These are phyloP conservation scores for Inga oerstediana DNA, from an alignment of 306 rosid genomes.

Conservation along the genomic window DNA sequence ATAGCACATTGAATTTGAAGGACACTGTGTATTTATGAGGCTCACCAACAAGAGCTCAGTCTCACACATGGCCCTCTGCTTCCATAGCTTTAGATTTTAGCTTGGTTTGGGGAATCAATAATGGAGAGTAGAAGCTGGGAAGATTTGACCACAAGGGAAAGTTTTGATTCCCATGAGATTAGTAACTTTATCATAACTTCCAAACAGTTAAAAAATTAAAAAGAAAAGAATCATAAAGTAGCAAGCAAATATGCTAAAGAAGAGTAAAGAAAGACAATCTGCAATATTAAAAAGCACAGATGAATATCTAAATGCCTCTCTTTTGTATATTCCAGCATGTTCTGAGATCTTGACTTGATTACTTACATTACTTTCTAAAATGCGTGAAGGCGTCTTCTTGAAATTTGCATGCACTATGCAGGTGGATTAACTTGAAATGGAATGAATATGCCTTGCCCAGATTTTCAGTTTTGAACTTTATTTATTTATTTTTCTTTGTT, in stretches of 20 bases:
- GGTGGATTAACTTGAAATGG: slow-evolving; percentile 20
- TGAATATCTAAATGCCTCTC: slow-evolving; percentile 31
- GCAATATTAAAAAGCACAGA: slow-evolving; percentile 17
- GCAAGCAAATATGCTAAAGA: slow-evolving; percentile 18
- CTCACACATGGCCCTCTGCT: slow-evolving; percentile 50
- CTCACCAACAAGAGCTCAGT: slow-evolving; percentile 46
- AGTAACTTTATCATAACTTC: slow-evolving; percentile 14
- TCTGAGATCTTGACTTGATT: neutral
- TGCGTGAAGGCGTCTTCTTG: slow-evolving; percentile 25
- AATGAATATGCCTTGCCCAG: slow-evolving; percentile 35
- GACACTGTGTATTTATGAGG: slow-evolving; percentile 50
- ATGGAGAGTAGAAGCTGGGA: slow-evolving; percentile 41
- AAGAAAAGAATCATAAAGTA: neutral
- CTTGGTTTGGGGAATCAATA: slow-evolving; percentile 47
- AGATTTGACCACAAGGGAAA: slow-evolving; percentile 49
- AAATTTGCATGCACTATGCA: slow-evolving; percentile 11
- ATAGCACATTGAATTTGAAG: slow-evolving; percentile 13
- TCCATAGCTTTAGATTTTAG: slow-evolving; percentile 49
- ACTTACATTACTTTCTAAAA: neutral
- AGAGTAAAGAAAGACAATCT: slow-evolving; percentile 25
- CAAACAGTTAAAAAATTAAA: slow-evolving; percentile 11
- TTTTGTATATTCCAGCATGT: slow-evolving; percentile 38
- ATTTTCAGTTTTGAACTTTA: slow-evolving; percentile 32
- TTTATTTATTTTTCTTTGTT: slow-evolving; percentile 13
- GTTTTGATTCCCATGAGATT: slow-evolving; percentile 34